phyloP scores from a whole-genome alignment of 1,139 yeast species.

The Meyerozyma athensensis region DNA sequence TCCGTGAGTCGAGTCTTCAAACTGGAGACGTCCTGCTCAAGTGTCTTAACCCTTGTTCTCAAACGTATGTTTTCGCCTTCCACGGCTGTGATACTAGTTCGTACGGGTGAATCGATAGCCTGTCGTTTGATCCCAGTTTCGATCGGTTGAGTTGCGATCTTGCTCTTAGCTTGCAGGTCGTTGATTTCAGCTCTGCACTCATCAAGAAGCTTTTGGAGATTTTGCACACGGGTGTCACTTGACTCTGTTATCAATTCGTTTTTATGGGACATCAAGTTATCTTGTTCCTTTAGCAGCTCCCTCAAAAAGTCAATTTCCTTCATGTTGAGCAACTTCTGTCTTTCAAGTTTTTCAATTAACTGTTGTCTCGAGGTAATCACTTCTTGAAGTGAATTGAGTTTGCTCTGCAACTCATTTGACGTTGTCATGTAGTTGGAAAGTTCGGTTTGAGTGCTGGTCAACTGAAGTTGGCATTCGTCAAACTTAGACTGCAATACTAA shows the following conservation, averaged over 20 bases:
- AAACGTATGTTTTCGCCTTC: slow-evolving; percentile 42
- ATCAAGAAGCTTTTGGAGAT: slow-evolving; percentile 50
- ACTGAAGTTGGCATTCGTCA: slow-evolving; percentile 22
- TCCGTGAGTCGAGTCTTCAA: slow-evolving; percentile 31
- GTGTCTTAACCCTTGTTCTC: slow-evolving; percentile 31
- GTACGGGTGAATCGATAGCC: slow-evolving; percentile 18
- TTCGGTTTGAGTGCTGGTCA: slow-evolving; percentile 13
- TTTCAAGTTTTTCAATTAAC: slow-evolving; percentile 41
- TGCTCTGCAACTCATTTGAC: slow-evolving; percentile 18
- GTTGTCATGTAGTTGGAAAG: slow-evolving; percentile 7
- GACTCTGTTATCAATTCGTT: slow-evolving; percentile 17
- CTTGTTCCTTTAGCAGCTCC: slow-evolving; percentile 34
- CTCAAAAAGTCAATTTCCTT: slow-evolving; percentile 61
- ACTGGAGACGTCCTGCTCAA: slow-evolving; percentile 28
- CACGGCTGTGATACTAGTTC: slow-evolving; percentile 14
- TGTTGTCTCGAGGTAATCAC: slow-evolving; percentile 24
- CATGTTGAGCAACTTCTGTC: slow-evolving; percentile 49
- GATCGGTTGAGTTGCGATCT: slow-evolving; percentile 14
- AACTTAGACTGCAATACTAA: slow-evolving; percentile 35
- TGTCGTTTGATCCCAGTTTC: slow-evolving; percentile 24
- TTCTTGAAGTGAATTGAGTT: slow-evolving; percentile 22
- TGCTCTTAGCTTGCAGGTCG: slow-evolving; percentile 29
- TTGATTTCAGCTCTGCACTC: slow-evolving; percentile 54
- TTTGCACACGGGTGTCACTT: slow-evolving; percentile 34
- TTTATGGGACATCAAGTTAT: slow-evolving; percentile 19